Evolutionary conservation across 176 grass and related monocot genomes (phyloP), one percentile per base, ranked within the genome.

Genomic region (Zoysia pacifica): DNA sequence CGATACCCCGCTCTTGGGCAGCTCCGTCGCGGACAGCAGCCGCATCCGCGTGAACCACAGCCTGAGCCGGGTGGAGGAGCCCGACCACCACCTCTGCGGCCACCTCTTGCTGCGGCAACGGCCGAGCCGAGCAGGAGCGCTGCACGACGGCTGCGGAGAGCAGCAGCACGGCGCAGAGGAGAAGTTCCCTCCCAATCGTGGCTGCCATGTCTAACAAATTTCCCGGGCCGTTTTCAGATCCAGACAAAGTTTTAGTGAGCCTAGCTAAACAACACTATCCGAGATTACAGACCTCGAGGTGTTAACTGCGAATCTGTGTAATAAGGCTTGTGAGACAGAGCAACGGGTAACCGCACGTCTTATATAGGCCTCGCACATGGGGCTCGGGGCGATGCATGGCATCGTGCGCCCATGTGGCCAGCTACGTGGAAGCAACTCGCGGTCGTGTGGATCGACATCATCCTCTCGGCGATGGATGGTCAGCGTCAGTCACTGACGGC

Each of bases 121-220:
- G 48, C 9, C 76, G 47, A 63, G 76, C 62, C 16, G 48, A 78
- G 38, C 62, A 9, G 61, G 61, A 9, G 47, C 64, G 75, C 75
- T 40, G 61, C 61, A 42, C 5, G 47, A 52, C 5, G 47, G 9
- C 28, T 28, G 28, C 62, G 9, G 15, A 4, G 9, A 78, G 62
- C 62, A 78, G 62, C 36, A 78, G 62, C 75, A 18, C 15, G 47
- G 11, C 46, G 48, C 46, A 78, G 2, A 40, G 3, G 2, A 40
- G 3, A 78, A 78, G 4, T 4, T 19, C 2, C 46, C 13, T 77
- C 14, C 39, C 72, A 5, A 54, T n/a, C 35, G 61, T 51, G 16
- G 61, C 36, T 41, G 75, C 75, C 75, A 78, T 75, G 8, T 42
- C 43, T 28, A 28, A 28, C 28, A 28, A 12, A 6, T 11, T 8